Percentiles rank a stretch among this genome's conserved stretches.
These are phyloP conservation scores for Leishmania major DNA, from an alignment of 208 protist species.

Conservation along the genomic window DNA sequence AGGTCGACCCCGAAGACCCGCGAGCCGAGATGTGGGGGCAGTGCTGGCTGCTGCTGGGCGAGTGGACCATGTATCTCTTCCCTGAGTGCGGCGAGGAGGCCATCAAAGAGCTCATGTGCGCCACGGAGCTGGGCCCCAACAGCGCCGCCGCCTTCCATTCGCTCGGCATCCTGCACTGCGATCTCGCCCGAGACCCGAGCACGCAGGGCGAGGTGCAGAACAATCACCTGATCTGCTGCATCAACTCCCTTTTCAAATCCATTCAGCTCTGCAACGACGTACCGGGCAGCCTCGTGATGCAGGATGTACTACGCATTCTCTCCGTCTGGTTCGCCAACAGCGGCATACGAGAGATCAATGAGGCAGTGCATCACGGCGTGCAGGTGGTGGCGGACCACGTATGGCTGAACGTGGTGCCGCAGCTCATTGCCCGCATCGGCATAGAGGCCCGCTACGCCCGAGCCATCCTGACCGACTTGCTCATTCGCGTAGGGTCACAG, in stretches of 20 bases:
- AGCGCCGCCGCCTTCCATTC: constrained; percentile 87
- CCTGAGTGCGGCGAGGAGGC: constrained; percentile 79
- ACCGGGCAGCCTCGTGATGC: constrained; percentile 82
- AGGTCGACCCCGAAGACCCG: constrained; percentile 40
- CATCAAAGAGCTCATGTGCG: constrained; percentile 70
- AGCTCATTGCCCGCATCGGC: constrained; percentile 99
- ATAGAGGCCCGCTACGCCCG: constrained; percentile 88
- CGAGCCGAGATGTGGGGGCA: constrained; percentile 73
- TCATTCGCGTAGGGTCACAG: constrained; percentile 94
- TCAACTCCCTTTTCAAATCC: constrained; percentile 81
- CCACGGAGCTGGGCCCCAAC: constrained; percentile 69
- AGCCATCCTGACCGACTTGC: constrained; percentile 93
- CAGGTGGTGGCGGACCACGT: constrained; percentile 94
- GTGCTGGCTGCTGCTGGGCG: constrained; percentile 86
- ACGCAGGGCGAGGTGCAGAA: constrained; percentile 60
- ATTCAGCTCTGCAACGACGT: constrained; percentile 77
- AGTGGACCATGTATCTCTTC: constrained; percentile 88
- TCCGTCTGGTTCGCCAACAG: constrained; percentile 98
- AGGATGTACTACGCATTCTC: constrained; percentile 99
- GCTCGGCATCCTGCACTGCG: constrained; percentile 86
- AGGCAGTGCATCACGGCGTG: constrained; percentile 92
- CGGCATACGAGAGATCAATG: constrained; percentile 66
- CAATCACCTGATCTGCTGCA: constrained; percentile 68
- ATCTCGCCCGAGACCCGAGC: constrained; percentile 74
- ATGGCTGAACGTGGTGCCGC: constrained; percentile 99